A percentile compares a stretch with the other conserved stretches of the same genome.
Conservation (phyloP, 2,329 filamentous ascomycete genomes). For the Magnaporthiopsis incrustans region DNA sequence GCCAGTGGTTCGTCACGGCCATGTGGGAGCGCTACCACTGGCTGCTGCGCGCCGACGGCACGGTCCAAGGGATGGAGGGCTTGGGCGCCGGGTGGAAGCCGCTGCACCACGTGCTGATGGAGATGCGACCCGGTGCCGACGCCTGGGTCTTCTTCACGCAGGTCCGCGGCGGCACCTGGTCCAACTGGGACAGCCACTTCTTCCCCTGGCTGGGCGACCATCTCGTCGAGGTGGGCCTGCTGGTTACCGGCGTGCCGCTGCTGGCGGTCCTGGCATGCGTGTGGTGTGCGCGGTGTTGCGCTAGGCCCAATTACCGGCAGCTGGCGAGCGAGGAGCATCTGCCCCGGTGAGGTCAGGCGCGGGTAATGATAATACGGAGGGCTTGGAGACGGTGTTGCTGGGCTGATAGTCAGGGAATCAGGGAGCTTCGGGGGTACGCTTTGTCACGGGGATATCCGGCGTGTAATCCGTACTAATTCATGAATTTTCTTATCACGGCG, state of each 20-base stretch:
- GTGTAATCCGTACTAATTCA: too few species aligned
- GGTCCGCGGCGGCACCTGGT: conserved; percentile 20
- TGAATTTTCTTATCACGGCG: too few species aligned
- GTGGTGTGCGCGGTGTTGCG: background rate
- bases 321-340: conserved; percentile 4
- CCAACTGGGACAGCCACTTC: conserved; percentile 21
- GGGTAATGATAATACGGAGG: too few species aligned
- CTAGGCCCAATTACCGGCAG: background rate
- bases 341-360: too few species aligned
- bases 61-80: conserved; percentile 16
- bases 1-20: conserved; percentile 61
- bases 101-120: conserved; percentile 21
- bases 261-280: background rate
- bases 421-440: too few species aligned
- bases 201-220: conserved; percentile 21
- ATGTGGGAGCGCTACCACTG: conserved; percentile 59
- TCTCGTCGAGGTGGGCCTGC: conserved; percentile 13
- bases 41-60: conserved; percentile 12
- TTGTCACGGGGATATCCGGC: too few species aligned
- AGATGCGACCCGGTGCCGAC: conserved; percentile 17
- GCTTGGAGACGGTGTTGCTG: too few species aligned
- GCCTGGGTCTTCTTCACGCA: conserved; percentile 23
- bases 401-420: too few species aligned
- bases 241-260: background rate
- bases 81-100: conserved; percentile 9